Base-by-base conservation (phyloP, 2,329 filamentous ascomycete species). In the Chrysosporium queenslandicum region DNA sequence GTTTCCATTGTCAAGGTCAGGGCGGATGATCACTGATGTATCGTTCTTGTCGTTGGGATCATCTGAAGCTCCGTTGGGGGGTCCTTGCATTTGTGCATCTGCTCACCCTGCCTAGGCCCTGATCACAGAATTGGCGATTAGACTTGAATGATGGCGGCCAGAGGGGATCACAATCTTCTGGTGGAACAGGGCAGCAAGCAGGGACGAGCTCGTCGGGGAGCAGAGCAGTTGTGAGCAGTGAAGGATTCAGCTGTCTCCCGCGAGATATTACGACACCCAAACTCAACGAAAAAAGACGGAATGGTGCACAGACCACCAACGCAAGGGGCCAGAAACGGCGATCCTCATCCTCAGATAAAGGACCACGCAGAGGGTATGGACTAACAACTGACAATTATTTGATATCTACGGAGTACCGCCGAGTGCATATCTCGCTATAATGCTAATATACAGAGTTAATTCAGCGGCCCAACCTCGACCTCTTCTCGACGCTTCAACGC, bases 381-480 rank as follows among this genome's bases (percentile, higher is more conserved):
- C n/a, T n/a, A n/a, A n/a, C n/a, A n/a, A n/a, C n/a, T n/a, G n/a
- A n/a, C n/a, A n/a, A n/a, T n/a, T n/a, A n/a, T n/a, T n/a, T n/a
- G n/a, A n/a, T n/a, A n/a, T n/a, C n/a, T n/a, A n/a, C n/a, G n/a
- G n/a, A n/a, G n/a, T n/a, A n/a, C n/a, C n/a, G n/a, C n/a, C n/a
- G n/a, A n/a, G n/a, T n/a, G n/a, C n/a, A n/a, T n/a, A n/a, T n/a
- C n/a, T n/a, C n/a, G n/a, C n/a, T n/a, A n/a, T n/a, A n/a, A n/a
- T n/a, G n/a, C n/a, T n/a, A n/a, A n/a, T n/a, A n/a, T n/a, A n/a
- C n/a, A n/a, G 37, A 40, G 14, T 41, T 45, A 53, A 37, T 60
- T 54, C 21, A 71, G 55, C 27, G 76, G 74, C 2, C 76, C 77
- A 46, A 78, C 72, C 53, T 63, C 66, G 11, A 78, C 69, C 53